Percentiles rank a stretch among this genome's conserved stretches.
Conservation (phyloP, 148 eudicot species). For the Polygonum maritimum region DNA sequence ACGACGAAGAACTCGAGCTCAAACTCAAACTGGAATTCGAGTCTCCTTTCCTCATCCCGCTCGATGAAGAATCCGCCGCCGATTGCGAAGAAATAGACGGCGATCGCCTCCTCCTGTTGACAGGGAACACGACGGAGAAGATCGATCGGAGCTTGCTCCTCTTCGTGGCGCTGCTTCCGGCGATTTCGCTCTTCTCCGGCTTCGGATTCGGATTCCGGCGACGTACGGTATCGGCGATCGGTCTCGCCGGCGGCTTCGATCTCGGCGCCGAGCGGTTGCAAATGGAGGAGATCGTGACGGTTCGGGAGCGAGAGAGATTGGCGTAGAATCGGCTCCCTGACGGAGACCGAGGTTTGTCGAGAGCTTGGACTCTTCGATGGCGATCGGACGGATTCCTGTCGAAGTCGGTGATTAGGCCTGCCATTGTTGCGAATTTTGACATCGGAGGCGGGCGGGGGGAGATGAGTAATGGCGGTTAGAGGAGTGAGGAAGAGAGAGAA, state of each 20-base stretch:
- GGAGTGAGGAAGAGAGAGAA: neutral
- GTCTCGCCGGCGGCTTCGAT: neutral
- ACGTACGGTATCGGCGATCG: neutral
- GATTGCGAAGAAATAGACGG: neutral
- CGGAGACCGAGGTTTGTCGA: neutral
- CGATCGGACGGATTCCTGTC: neutral
- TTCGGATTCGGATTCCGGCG: neutral
- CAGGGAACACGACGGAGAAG: neutral
- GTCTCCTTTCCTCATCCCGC: neutral
- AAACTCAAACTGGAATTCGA: neutral
- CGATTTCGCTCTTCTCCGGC: neutral
- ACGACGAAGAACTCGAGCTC: neutral
- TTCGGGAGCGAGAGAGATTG: neutral
- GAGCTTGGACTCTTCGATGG: neutral
- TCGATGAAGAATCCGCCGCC: neutral
- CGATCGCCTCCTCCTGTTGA: neutral
- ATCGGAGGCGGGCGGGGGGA: neutral
- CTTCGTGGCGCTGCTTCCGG: neutral
- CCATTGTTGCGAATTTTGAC: neutral
- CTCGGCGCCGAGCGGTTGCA: neutral
- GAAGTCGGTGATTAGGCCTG: neutral
- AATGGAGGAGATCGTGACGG: neutral
- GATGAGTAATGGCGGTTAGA: neutral
- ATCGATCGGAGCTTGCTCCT: constrained; percentile 7
- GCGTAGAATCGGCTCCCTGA: neutral